Evolutionary conservation across 805 yeast genomes (phyloP), one percentile per base, ranked within the genome.

Genomic region (Schizosaccharomyces pombe): DNA sequence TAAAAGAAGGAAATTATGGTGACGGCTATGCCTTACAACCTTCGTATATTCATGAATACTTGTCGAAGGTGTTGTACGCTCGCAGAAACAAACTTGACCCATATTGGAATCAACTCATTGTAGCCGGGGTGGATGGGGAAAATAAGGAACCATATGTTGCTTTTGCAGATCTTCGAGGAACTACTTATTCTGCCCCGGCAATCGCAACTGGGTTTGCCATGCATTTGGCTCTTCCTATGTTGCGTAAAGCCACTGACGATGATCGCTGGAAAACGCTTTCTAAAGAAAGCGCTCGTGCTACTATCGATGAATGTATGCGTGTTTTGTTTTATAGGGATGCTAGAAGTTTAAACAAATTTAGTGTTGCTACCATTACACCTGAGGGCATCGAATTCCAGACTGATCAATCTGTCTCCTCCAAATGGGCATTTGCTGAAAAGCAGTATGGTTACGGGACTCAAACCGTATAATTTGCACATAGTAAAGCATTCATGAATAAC

Each of bases 191-290:
- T 2, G 75, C 97, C 0, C 91, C 94, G 31, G 74, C 94, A 2
- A 70, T 91, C 56, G 95, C 96, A 51, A 87, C 97, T 2, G 99
- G 99, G 1, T 89, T 86, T 65, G 99, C 98, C 57, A 82, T 93
- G 9, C 87, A 91, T 67, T 73, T 91, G 67, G 99, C 98, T 2
- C 69, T 86, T 47, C 99, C 99, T 28, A 69, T 91, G 62, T 73
- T 91, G 65, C 80, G 99, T 70, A 79, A 82, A 65, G 75, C 80
- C 57, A 84, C 82, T 34, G 54, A 58, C 16, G 69, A 72, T 47
- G 96, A 86, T 61, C 78, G 74, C 29, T 54, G 57, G 54, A 55
- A 51, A 16, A 57, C 60, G 16, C 26, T 52, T 9, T 70, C 76
- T 37, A 82, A 84, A 64, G 80, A 74, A 57, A 78, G 82, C 52